Conservation (phyloP, 2,329 filamentous ascomycete species). For the Xylaria multiplex region DNA sequence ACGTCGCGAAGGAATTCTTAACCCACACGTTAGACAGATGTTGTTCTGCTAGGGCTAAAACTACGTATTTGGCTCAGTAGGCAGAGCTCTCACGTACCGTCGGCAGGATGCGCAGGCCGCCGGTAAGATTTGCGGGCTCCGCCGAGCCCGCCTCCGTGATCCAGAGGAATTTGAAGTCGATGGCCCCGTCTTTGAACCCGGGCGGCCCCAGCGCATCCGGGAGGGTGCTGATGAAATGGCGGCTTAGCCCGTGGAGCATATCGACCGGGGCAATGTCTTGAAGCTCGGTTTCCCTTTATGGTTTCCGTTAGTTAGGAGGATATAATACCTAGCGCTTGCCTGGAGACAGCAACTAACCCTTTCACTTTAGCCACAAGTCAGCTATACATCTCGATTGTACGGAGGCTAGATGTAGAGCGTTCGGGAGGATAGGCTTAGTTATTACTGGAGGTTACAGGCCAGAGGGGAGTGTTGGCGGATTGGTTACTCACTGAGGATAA, state of each 20-base stretch:
- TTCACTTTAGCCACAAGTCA: neutral
- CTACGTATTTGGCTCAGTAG: too few species aligned
- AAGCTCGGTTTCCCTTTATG: slow-evolving; percentile 12
- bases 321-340: too few species aligned
- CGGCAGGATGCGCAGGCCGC: neutral
- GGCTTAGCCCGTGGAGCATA: slow-evolving; percentile 13
- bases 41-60: too few species aligned
- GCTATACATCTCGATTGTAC: too few species aligned
- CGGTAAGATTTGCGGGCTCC: neutral
- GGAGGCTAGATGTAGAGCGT: too few species aligned
- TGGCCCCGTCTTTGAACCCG: slow-evolving; percentile 8
- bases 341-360: neutral
- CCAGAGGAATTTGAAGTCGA: slow-evolving; percentile 19
- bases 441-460: too few species aligned
- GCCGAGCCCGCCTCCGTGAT: neutral
- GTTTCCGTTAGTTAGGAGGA: neutral
- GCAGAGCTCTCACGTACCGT: slow-evolving; percentile 8
- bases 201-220: slow-evolving; percentile 13
- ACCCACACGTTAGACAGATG: neutral
- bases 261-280: slow-evolving; percentile 13
- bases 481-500: slow-evolving; percentile 15
- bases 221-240: neutral
- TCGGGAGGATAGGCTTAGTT: too few species aligned
- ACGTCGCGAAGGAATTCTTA: slow-evolving; percentile 19
- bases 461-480: too few species aligned